These are phyloP conservation scores for Hypseocharis bilobata DNA, from an alignment of 441 rosid species.

Conservation along the genomic window DNA sequence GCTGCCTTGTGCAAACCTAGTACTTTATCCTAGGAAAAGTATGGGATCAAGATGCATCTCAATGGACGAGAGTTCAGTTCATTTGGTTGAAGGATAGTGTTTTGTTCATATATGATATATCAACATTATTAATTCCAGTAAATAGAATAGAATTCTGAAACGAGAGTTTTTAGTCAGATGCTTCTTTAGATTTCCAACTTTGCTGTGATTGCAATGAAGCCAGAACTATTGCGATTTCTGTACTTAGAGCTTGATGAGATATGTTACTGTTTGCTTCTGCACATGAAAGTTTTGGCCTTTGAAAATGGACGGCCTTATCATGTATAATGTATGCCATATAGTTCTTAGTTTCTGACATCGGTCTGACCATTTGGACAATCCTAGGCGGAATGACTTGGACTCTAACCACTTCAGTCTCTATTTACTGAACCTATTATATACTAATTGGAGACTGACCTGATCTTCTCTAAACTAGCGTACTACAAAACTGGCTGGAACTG, in stretches of 20 bases:
- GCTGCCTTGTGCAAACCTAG: too few relatives aligned
- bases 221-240: neutral
- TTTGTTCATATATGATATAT: neutral
- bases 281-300: neutral
- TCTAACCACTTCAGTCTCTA: neutral
- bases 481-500: slow-evolving; percentile 54
- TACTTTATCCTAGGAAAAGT: neutral
- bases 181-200: neutral
- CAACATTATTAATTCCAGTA: neutral
- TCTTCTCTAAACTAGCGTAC: slow-evolving; percentile 32
- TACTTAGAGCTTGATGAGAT: neutral
- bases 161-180: neutral
- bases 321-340: neutral
- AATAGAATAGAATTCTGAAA: neutral
- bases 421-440: neutral
- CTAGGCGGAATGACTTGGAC: neutral
- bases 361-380: neutral
- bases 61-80: neutral
- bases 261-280: neutral
- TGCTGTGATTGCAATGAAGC: neutral
- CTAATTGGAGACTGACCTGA: slow-evolving; percentile 4
- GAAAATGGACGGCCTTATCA: neutral
- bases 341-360: neutral
- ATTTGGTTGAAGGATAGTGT: neutral
- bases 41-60: neutral